phyloP scores from a whole-genome alignment of 768 basidiomycete genomes.

The Leccinum subtestaceum region DNA sequence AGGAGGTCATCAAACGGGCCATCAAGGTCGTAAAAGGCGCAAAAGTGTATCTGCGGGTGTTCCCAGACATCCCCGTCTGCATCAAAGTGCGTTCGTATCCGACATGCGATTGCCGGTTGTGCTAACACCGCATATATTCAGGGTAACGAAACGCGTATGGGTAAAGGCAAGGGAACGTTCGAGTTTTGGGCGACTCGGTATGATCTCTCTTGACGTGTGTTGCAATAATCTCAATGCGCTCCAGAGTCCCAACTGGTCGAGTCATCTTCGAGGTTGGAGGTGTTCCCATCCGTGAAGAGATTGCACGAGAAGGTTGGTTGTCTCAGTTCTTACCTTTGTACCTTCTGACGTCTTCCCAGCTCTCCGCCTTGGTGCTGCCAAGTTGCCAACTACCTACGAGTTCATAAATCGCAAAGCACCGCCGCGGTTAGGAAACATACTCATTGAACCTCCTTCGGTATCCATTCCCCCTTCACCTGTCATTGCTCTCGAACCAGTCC shows the following conservation, averaged over 20 bases:
- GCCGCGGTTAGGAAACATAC: constrained; percentile 69
- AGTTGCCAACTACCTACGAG: constrained; percentile 85
- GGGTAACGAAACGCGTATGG: constrained; percentile 99
- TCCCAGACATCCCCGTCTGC: constrained; percentile 96
- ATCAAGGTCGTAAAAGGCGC: constrained; percentile 87
- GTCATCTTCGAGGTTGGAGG: constrained; percentile 96
- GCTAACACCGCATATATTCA: constrained; percentile 27
- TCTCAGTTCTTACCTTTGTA: background rate
- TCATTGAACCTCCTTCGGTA: constrained; percentile 42
- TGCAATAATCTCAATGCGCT: background rate
- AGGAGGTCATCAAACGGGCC: constrained; percentile 86
- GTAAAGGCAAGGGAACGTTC: constrained; percentile 97
- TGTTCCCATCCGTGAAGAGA: constrained; percentile 81
- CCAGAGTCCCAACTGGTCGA: constrained; percentile 80
- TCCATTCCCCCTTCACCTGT: constrained; percentile 13
- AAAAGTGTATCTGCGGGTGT: constrained; percentile 84
- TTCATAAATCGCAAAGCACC: constrained; percentile 70
- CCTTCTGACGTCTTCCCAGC: constrained; percentile 43
- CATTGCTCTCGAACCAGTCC: constrained; percentile 9
- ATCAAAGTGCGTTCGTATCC: constrained; percentile 65
- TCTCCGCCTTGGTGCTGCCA: constrained; percentile 81
- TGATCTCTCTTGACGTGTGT: constrained; percentile 19
- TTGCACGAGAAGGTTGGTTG: constrained; percentile 81
- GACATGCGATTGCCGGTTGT: background rate
- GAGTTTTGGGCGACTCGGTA: constrained; percentile 96